Percentiles rank a stretch among this genome's conserved stretches.
Conservation (phyloP, 192 early-diverging fungal genomes). For the Entrophospora sp. region DNA sequence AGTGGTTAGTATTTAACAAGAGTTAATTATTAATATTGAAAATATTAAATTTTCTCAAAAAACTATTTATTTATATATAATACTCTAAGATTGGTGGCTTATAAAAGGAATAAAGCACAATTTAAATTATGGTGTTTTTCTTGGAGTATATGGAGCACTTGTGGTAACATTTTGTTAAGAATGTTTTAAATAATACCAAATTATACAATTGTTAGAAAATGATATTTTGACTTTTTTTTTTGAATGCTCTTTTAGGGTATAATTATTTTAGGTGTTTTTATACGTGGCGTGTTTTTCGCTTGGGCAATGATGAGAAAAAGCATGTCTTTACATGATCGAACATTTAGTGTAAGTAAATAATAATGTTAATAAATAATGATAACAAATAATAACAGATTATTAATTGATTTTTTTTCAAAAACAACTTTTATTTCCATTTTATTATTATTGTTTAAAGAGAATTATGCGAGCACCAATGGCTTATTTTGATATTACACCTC, state of each 20-base stretch:
- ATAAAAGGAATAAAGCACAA: constrained; percentile 21
- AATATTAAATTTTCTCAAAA: background rate
- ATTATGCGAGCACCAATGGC: constrained; percentile 60
- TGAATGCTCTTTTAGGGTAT: background rate
- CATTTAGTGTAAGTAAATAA: constrained; percentile 22
- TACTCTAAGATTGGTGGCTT: constrained; percentile 45
- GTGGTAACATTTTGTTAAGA: constrained; percentile 20
- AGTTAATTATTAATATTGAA: background rate
- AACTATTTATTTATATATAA: too few species aligned
- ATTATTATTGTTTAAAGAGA: constrained; percentile 28
- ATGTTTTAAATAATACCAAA: background rate
- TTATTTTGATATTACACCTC: constrained; percentile 62
- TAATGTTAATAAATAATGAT: too few species aligned
- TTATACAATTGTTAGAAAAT: background rate
- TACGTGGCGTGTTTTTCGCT: constrained; percentile 46
- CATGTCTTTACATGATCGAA: constrained; percentile 43
- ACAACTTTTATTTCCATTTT: background rate
- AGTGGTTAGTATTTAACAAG: constrained; percentile 2
- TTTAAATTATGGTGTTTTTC: constrained; percentile 31
- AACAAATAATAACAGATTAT: too few species aligned
- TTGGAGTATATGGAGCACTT: constrained; percentile 51
- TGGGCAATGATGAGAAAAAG: constrained; percentile 42
- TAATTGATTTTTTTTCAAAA: background rate
- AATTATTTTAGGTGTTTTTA: constrained; percentile 40
- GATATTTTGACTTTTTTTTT: background rate